Conservation (phyloP, 202 grass and related monocot genomes). For the Thinopyrum obtusiflorum region DNA sequence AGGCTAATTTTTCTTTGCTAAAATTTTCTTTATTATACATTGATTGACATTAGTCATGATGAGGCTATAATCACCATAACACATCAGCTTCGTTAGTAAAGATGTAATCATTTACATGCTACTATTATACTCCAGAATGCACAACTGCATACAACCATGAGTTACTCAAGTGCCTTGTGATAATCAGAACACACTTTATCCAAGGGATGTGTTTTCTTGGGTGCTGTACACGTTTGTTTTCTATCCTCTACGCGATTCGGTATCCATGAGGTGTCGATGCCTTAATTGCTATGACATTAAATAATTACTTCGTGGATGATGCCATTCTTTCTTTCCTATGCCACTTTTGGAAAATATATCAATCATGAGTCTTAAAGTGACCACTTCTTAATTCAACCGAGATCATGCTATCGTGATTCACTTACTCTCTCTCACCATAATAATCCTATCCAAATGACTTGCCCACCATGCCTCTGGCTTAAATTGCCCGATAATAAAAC, state of each 20-base stretch:
- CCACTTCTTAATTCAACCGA: conserved; percentile 28
- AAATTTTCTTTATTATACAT: neutral
- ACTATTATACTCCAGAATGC: neutral
- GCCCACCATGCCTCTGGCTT: conserved; percentile 27
- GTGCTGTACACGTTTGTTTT: conserved; percentile 29
- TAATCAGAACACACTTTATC: conserved; percentile 14
- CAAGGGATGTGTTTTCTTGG: neutral
- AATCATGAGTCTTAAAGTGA: conserved; percentile 35
- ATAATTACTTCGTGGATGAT: conserved; percentile 25
- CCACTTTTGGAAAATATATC: conserved; percentile 2
- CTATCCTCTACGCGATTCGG: conserved; percentile 17
- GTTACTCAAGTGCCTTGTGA: conserved; percentile 25
- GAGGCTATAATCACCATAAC: conserved; percentile 3
- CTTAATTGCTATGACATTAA: conserved; percentile 28
- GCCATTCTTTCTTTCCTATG: conserved; percentile 8
- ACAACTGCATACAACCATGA: conserved; percentile 29
- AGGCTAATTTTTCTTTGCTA: neutral
- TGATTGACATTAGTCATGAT: neutral
- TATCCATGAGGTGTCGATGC: conserved; percentile 23
- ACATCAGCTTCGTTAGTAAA: conserved; percentile 22
- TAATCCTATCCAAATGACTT: conserved; percentile 22
- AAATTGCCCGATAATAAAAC: conserved; percentile 20
- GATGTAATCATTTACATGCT: conserved; percentile 24
- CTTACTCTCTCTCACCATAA: conserved; percentile 8
- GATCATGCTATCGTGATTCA: conserved; percentile 32